Evolutionary conservation across 2,329 filamentous ascomycete species (phyloP).

Genomic region (Venturia nashicola): DNA sequence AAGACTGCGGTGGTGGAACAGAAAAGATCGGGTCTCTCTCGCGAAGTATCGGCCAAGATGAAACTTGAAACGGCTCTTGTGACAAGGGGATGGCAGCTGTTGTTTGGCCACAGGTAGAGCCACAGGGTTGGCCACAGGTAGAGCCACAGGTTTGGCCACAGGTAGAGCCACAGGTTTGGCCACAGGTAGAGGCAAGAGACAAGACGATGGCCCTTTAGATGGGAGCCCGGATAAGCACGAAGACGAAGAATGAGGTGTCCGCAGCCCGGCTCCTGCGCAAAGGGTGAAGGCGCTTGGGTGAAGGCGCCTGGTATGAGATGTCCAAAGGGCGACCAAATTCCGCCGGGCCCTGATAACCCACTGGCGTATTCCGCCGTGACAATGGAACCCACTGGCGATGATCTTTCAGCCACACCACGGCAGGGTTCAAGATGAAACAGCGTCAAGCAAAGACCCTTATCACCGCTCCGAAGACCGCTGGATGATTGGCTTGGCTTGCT

Average conservation of each 20-base stretch:
- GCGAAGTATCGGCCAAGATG: neutral
- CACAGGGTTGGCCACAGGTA: too few species aligned
- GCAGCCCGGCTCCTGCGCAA: neutral
- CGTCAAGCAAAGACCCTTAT: neutral
- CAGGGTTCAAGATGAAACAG: neutral
- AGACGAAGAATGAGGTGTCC: neutral
- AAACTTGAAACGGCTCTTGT: neutral
- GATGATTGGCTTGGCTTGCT: neutral
- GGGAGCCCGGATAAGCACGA: neutral
- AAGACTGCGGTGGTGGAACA: neutral
- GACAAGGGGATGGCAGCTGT: neutral
- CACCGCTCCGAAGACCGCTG: neutral
- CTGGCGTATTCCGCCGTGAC: neutral
- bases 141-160: too few species aligned
- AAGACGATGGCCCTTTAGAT: neutral
- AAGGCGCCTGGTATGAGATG: neutral
- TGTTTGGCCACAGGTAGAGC: neutral
- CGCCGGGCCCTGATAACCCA: neutral
- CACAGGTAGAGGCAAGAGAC: neutral
- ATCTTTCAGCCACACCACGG: neutral
- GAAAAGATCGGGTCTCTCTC: neutral
- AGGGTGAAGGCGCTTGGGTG: neutral
- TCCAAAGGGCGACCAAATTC: neutral
- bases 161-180: too few species aligned
- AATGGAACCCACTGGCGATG: neutral